Percentiles rank a stretch among this genome's conserved stretches.
Evolutionary conservation across 1,139 yeast genomes (phyloP).

Genomic region (Dujonia santamariae): DNA sequence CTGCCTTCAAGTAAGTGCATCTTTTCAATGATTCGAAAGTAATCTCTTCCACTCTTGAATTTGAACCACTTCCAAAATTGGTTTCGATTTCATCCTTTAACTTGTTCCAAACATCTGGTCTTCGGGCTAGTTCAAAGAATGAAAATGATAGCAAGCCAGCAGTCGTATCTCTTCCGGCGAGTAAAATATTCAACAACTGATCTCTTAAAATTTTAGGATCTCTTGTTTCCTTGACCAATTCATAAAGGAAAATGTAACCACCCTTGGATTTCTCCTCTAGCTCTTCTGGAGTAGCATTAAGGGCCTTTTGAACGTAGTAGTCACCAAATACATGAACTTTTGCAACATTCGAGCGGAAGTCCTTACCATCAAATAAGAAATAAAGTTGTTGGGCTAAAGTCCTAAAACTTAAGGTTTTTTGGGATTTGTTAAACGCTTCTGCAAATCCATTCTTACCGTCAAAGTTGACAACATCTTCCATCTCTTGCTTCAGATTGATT

Average conservation of each 20-base stretch:
- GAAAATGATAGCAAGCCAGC: conserved; percentile 51
- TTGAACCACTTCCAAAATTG: conserved; percentile 30
- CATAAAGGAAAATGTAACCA: conserved; percentile 50
- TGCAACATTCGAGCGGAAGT: conserved; percentile 28
- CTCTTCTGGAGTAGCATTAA: conserved; percentile 25
- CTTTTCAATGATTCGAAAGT: conserved; percentile 46
- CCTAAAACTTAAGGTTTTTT: conserved; percentile 32
- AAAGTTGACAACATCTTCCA: conserved; percentile 13
- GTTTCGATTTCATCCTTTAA: conserved; percentile 36
- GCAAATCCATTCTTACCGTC: conserved; percentile 40
- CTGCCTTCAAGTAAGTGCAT: conserved; percentile 47
- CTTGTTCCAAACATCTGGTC: conserved; percentile 35
- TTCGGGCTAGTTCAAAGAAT: conserved; percentile 44
- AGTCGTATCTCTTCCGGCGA: conserved; percentile 60
- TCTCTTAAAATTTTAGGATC: conserved; percentile 49
- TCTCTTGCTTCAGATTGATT: conserved; percentile 14
- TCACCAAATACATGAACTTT: conserved; percentile 34
- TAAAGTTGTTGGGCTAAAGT: conserved; percentile 34
- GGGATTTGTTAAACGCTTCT: conserved; percentile 40
- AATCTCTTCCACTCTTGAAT: conserved; percentile 23
- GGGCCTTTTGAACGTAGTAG: conserved; percentile 28
- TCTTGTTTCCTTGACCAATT: conserved; percentile 48
- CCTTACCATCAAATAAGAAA: conserved; percentile 26
- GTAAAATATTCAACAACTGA: conserved; percentile 48
- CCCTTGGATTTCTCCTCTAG: conserved; percentile 29